Percentiles rank a stretch among this genome's conserved stretches.
Evolutionary conservation across 805 yeast genomes (phyloP).

Genomic region (Teunomyces pallodes): DNA sequence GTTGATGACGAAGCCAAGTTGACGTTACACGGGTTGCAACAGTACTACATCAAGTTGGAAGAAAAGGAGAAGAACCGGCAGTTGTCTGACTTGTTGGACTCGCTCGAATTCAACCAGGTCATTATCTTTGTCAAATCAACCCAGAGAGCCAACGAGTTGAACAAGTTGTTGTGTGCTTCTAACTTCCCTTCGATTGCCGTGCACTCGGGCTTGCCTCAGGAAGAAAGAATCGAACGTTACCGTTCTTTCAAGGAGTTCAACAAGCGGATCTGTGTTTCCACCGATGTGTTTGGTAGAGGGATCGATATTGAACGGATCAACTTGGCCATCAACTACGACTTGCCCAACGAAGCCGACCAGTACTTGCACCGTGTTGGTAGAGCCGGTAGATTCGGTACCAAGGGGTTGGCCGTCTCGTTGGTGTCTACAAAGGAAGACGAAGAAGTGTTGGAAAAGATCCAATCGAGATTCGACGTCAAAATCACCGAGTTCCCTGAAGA

Average conservation of each 20-base stretch:
- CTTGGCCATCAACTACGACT: conserved; percentile 94
- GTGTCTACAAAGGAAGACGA: conserved; percentile 85
- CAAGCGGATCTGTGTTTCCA: conserved; percentile 97
- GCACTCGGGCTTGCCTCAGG: conserved; percentile 93
- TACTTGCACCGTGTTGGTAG: conserved; percentile 99
- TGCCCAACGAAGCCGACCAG: conserved; percentile 96
- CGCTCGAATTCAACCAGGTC: conserved; percentile 96
- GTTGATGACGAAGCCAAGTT: conserved; percentile 97
- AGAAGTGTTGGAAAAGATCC: conserved; percentile 86
- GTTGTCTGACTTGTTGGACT: conserved; percentile 87
- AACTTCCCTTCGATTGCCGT: conserved; percentile 97
- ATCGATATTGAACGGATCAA: conserved; percentile 98
- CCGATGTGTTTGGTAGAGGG: conserved; percentile 99
- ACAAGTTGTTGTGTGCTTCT: conserved; percentile 83
- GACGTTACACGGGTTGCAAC: conserved; percentile 97
- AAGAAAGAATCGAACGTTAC: conserved; percentile 96
- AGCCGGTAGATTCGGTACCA: conserved; percentile 99
- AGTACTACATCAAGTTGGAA: conserved; percentile 83
- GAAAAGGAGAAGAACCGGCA: conserved; percentile 93
- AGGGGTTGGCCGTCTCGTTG: conserved; percentile 93
- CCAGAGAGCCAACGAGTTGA: conserved; percentile 87
- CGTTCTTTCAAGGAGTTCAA: conserved; percentile 95
- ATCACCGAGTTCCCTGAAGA: conserved; percentile 94
- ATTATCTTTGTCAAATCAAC: conserved; percentile 93
- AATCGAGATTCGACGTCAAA: conserved; percentile 95